A percentile compares a stretch with the other conserved stretches of the same genome.
Conservation (phyloP, 2,329 filamentous ascomycete genomes). For the Exophiala alcalophila region DNA sequence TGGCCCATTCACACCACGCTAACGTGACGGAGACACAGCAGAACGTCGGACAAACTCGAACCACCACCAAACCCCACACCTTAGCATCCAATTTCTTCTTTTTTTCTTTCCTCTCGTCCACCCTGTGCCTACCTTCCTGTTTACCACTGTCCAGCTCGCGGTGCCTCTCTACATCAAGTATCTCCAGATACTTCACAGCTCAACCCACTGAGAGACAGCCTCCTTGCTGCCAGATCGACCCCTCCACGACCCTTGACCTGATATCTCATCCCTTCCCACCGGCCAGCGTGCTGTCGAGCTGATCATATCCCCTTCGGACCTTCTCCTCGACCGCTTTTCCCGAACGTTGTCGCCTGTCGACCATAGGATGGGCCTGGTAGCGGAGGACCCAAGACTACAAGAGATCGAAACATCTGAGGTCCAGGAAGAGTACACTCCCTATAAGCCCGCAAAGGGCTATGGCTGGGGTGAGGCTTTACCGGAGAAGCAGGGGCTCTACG, state of each 20-base stretch:
- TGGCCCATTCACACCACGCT: background rate
- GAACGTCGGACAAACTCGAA: no score
- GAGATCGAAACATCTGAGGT: conserved; percentile 45
- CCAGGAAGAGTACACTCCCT: conserved; percentile 51
- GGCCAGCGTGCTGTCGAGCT: conserved; percentile 1
- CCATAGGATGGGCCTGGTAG: conserved; percentile 49
- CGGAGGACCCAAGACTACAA: conserved; percentile 49
- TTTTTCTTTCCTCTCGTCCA: conserved; percentile 21
- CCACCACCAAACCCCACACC: conserved; percentile 23
- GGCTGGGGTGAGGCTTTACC: conserved; percentile 94
- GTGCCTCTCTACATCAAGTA: conserved; percentile 5
- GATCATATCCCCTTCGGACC: conserved; percentile 6
- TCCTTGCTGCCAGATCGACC: conserved; percentile 22
- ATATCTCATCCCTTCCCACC: background rate
- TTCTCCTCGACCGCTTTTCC: conserved; percentile 1
- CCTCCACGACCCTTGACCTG: background rate
- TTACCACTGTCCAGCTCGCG: conserved; percentile 17
- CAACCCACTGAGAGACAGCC: conserved; percentile 21
- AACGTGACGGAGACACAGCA: no score
- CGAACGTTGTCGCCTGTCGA: conserved; percentile 23
- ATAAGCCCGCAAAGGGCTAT: conserved; percentile 63
- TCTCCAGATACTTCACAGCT: conserved; percentile 12
- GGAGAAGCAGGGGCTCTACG: conserved; percentile 97
- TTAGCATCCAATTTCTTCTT: conserved; percentile 22
- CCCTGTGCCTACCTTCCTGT: conserved; percentile 14